Percentiles rank a stretch among this genome's conserved stretches.
These are phyloP conservation scores for Trichoderma hamatum DNA, from an alignment of 2,329 filamentous ascomycete genomes.

Conservation along the genomic window DNA sequence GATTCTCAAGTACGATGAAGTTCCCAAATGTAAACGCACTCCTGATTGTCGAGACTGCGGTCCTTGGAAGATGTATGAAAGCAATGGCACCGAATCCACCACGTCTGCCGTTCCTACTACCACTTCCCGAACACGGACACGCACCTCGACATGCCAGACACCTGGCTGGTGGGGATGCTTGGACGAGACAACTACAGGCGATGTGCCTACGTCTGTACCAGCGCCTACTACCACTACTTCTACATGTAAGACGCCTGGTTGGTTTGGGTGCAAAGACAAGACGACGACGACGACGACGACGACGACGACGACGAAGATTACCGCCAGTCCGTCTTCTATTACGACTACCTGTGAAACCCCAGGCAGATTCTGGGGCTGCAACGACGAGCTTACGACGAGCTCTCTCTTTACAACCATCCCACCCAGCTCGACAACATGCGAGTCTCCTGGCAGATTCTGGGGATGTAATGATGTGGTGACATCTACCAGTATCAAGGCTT, in stretches of 20 bases:
- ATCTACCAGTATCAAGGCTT: constrained; percentile 51
- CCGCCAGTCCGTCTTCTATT: constrained; percentile 26
- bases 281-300: constrained; percentile 41
- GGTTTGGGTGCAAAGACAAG: constrained; percentile 66
- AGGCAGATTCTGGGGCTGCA: constrained; percentile 60
- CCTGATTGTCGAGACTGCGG: constrained; percentile 86
- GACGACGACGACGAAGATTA: constrained; percentile 21
- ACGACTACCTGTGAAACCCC: constrained; percentile 52
- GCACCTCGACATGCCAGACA: constrained; percentile 86
- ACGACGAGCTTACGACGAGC: constrained; percentile 30
- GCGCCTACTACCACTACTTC: constrained; percentile 53
- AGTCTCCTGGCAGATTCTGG: constrained; percentile 59
- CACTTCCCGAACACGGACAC: constrained; percentile 68
- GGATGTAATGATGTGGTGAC: constrained; percentile 48
- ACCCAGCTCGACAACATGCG: constrained; percentile 47
- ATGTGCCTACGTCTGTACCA: constrained; percentile 35
- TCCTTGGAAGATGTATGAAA: constrained; percentile 93
- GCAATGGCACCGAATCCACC: constrained; percentile 80
- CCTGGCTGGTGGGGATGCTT: constrained; percentile 90
- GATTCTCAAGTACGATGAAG: constrained; percentile 77
- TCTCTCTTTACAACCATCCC: constrained; percentile 32
- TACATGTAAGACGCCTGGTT: constrained; percentile 64
- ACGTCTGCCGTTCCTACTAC: constrained; percentile 63
- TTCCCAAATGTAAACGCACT: constrained; percentile 75
- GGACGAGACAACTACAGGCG: constrained; percentile 57